Evolutionary conservation across 768 basidiomycete genomes (phyloP), one percentile per base, ranked within the genome.

Genomic region (Calvatia gigantea): DNA sequence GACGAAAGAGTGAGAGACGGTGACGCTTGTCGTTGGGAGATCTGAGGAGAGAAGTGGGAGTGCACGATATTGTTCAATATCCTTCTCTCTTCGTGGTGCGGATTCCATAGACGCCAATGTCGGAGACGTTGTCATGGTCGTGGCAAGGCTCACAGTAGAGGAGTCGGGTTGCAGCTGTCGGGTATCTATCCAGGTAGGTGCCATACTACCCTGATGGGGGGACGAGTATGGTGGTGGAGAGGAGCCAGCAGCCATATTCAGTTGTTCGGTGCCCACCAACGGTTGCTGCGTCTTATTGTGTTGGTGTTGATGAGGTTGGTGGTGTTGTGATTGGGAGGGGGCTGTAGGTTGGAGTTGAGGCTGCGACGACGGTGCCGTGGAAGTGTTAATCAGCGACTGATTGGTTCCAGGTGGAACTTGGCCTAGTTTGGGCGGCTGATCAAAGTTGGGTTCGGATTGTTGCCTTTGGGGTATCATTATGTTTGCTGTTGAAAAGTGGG

Each of bases 1-100:
- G 54, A 98, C 92, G 46, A 88, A 85, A 11, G 91, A 94, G 53
- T 86, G 86, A 2, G 85, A 84, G 27, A 98, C 93, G 6, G 70
- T 67, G 54, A 92, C 77, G 25, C 72, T 77, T 2, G 93, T 91
- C 46, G 78, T 79, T 33, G 84, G 84, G 12, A 98, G 84, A 64
- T 96, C 91, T 12, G 74, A 69, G 3, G 83, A 73, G 19, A 91
- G 69, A 23, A 91, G 74, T 11, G 88, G 89, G 21, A 91, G 80
- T 1, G 86, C 85, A 49, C 89, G 86, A 23, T 56, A 56, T 25
- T 48, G 38, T 8, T 49, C 38, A 35, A 6, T 7, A 4, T 46
- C 35, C 58, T 32, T 64, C 59, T 39, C 59, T 54, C 46, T 61
- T 53, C 37, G 61, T 57, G 51, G 41, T 15, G 7, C 5, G 25